phyloP scores from a whole-genome alignment of 2,329 filamentous ascomycete genomes.

The Huntiella decipiens region DNA sequence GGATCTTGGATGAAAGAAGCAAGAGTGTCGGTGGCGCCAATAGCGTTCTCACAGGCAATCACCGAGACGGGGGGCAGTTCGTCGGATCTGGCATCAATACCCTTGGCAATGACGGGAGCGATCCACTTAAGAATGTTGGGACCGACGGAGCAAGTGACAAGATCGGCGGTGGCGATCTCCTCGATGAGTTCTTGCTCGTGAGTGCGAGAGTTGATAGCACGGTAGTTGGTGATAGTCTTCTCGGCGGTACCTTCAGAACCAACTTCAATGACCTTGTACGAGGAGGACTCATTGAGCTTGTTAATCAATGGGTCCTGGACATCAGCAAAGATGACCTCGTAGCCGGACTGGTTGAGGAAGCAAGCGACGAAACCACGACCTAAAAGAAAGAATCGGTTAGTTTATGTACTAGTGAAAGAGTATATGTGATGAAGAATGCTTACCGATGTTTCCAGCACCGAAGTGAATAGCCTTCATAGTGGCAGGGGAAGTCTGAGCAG shows the following conservation, averaged over 20 bases:
- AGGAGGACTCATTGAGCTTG: constrained; percentile 51
- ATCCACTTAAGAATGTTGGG: constrained; percentile 95
- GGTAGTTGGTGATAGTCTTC: constrained; percentile 84
- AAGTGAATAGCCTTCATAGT: constrained; percentile 58
- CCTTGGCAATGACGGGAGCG: constrained; percentile 86
- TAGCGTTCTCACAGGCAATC: constrained; percentile 96
- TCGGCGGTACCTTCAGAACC: constrained; percentile 63
- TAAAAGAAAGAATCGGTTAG: constrained; percentile 13
- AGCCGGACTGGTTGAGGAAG: constrained; percentile 87
- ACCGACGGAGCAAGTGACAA: constrained; percentile 93
- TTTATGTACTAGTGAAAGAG: background rate
- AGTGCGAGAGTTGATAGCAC: constrained; percentile 85
- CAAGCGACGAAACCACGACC: constrained; percentile 70
- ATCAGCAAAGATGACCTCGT: constrained; percentile 91
- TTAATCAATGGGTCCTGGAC: constrained; percentile 73
- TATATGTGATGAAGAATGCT: constrained; percentile 13
- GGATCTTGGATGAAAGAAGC: constrained; percentile 61
- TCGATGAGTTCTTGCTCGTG: constrained; percentile 64
- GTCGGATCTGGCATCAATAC: constrained; percentile 55
- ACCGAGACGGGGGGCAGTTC: constrained; percentile 55
- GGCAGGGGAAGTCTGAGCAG: constrained; percentile 18
- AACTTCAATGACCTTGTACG: constrained; percentile 86
- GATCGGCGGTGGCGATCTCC: constrained; percentile 70
- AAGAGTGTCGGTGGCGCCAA: constrained; percentile 79
- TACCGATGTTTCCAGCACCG: constrained; percentile 68